A percentile compares a stretch with the other conserved stretches of the same genome.
These are phyloP conservation scores for Apophysomyces sp. DNA, from an alignment of 371 early-diverging fungal species.

Conservation along the genomic window DNA sequence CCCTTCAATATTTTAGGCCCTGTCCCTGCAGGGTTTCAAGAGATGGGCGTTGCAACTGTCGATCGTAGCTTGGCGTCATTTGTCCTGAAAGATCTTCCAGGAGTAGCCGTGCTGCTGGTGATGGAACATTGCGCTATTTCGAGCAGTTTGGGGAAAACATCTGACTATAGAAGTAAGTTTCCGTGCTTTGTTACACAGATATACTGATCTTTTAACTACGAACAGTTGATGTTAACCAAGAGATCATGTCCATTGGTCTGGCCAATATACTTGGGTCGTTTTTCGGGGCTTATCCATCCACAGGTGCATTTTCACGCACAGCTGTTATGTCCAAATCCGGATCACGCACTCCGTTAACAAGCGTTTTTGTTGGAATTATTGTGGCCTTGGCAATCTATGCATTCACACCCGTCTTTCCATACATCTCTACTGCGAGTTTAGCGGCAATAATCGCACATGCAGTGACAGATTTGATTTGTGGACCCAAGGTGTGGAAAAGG, in stretches of 20 bases:
- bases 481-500: constrained; percentile 46
- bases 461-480: constrained; percentile 60
- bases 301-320: constrained; percentile 86
- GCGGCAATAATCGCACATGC: constrained; percentile 78
- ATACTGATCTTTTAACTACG: not conserved
- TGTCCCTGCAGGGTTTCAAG: constrained; percentile 72
- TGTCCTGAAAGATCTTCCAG: constrained; percentile 56
- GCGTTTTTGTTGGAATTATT: constrained; percentile 72
- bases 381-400: constrained; percentile 75
- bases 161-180: constrained; percentile 44
- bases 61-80: constrained; percentile 34
- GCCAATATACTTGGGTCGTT: constrained; percentile 79
- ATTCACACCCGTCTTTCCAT: constrained; percentile 81
- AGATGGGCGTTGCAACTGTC: constrained; percentile 54
- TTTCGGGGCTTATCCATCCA: constrained; percentile 80
- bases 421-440: constrained; percentile 75
- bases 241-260: constrained; percentile 78
- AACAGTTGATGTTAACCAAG: constrained; percentile 71
- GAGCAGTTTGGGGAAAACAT: constrained; percentile 74
- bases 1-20: constrained; percentile 64
- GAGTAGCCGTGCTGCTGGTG: constrained; percentile 71
- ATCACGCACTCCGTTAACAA: constrained; percentile 72
- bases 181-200: constrained; percentile 18
- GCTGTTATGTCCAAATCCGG: constrained; percentile 76
- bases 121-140: constrained; percentile 88